These are phyloP conservation scores for Neopestalotiopsis sp. DNA, from an alignment of 2,329 filamentous ascomycete genomes.

Conservation along the genomic window DNA sequence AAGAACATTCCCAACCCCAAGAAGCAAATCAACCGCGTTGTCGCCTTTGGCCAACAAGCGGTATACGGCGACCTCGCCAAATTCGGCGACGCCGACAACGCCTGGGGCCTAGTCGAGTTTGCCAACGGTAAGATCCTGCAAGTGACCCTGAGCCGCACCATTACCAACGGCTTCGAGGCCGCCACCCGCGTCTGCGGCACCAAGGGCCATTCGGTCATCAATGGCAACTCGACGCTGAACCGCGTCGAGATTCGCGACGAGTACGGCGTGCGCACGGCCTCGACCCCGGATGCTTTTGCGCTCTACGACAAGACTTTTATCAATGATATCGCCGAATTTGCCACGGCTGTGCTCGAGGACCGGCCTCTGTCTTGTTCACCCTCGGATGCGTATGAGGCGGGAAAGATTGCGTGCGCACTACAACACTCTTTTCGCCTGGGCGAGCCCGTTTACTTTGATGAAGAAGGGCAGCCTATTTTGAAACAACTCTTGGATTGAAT, in stretches of 20 bases:
- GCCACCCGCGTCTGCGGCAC: slow-evolving; percentile 16
- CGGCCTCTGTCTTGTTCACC: slow-evolving; percentile 5
- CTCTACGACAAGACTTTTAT: slow-evolving; percentile 12
- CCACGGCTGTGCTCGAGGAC: slow-evolving; percentile 12
- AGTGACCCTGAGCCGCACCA: slow-evolving; percentile 12
- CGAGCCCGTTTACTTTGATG: slow-evolving; percentile 12
- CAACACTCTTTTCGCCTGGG: slow-evolving; percentile 15
- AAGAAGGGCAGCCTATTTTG: slow-evolving; percentile 13
- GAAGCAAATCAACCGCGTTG: slow-evolving; percentile 16
- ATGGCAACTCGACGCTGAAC: slow-evolving; percentile 15
- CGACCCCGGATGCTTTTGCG: slow-evolving; percentile 13
- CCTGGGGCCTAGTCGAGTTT: slow-evolving; percentile 17
- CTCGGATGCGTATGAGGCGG: neutral
- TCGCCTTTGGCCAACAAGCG: slow-evolving; percentile 14
- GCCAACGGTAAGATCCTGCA: slow-evolving; percentile 13
- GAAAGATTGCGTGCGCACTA: slow-evolving; percentile 8
- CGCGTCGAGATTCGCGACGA: slow-evolving; percentile 14
- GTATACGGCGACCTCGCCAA: slow-evolving; percentile 14
- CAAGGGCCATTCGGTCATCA: slow-evolving; percentile 15
- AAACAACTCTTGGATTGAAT: neutral
- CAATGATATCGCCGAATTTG: slow-evolving; percentile 14
- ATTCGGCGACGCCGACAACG: slow-evolving; percentile 16
- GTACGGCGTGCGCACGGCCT: slow-evolving; percentile 9
- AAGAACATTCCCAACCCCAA: slow-evolving; percentile 16
- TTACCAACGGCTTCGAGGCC: slow-evolving; percentile 16